A percentile compares a stretch with the other conserved stretches of the same genome.
These are phyloP conservation scores for Ganoderma meredithae DNA, from an alignment of 1,284 basidiomycete genomes.

Conservation along the genomic window DNA sequence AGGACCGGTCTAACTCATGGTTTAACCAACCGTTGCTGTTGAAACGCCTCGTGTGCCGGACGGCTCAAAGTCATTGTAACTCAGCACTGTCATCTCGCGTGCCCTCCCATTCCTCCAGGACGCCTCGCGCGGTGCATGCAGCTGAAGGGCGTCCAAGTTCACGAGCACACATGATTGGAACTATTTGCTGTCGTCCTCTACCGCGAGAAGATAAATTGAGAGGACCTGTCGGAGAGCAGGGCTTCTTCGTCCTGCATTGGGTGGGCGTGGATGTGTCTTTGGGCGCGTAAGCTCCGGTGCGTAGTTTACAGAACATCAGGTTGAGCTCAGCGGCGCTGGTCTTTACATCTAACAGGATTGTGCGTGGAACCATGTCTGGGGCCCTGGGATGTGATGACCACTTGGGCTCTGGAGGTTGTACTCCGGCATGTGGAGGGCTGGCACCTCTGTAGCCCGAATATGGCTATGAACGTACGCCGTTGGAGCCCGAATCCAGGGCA, in stretches of 20 bases:
- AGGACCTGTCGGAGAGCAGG: background rate
- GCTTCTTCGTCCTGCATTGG: conserved; percentile 6
- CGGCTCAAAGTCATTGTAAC: background rate
- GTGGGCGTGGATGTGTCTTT: background rate
- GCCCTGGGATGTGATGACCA: background rate
- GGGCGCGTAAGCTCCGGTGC: background rate
- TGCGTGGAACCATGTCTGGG: background rate
- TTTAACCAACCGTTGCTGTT: too few species aligned
- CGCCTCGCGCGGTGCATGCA: background rate
- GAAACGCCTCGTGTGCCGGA: too few species aligned
- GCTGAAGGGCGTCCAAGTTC: background rate
- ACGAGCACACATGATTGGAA: background rate
- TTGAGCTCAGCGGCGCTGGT: background rate
- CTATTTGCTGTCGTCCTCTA: background rate
- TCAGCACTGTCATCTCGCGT: background rate
- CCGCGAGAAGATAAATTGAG: background rate
- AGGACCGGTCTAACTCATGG: too few species aligned
- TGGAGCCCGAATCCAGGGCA: too few species aligned
- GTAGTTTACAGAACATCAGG: background rate
- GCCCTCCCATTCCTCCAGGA: background rate
- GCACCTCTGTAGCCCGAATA: background rate
- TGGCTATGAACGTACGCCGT: background rate
- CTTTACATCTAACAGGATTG: background rate
- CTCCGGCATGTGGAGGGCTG: background rate
- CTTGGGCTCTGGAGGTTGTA: background rate